These are phyloP conservation scores for Candida peoriensis DNA, from an alignment of 805 yeast genomes.

Conservation along the genomic window DNA sequence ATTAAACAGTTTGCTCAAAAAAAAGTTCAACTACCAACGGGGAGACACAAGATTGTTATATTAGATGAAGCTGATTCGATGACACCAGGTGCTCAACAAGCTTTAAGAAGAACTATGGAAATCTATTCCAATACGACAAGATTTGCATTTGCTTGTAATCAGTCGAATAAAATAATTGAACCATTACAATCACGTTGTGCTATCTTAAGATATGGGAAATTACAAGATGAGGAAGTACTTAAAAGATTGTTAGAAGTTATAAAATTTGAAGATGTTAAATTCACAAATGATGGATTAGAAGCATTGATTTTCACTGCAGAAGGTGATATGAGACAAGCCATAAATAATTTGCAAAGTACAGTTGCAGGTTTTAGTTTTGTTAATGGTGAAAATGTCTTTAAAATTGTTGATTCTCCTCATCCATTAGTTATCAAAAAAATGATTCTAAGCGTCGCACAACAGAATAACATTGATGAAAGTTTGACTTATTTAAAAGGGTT, in stretches of 20 bases:
- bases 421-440: slow-evolving; percentile 77
- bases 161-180: slow-evolving; percentile 89
- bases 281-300: slow-evolving; percentile 84
- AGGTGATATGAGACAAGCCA: slow-evolving; percentile 98
- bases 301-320: slow-evolving; percentile 94
- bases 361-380: slow-evolving; percentile 91
- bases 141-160: slow-evolving; percentile 98
- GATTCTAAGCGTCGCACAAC: slow-evolving; percentile 43
- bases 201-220: slow-evolving; percentile 74
- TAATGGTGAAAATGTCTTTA: slow-evolving; percentile 88
- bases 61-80: slow-evolving; percentile 94
- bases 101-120: slow-evolving; percentile 92
- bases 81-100: slow-evolving; percentile 97
- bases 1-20: slow-evolving; percentile 96
- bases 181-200: slow-evolving; percentile 97
- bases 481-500: slow-evolving; percentile 57
- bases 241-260: slow-evolving; percentile 68
- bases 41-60: slow-evolving; percentile 88
- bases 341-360: slow-evolving; percentile 89
- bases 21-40: slow-evolving; percentile 79
- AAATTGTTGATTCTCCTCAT: slow-evolving; percentile 94
- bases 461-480: slow-evolving; percentile 56
- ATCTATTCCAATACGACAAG: slow-evolving; percentile 92
- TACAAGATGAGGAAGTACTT: slow-evolving; percentile 81
- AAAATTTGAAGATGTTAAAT: slow-evolving; percentile 65